These are phyloP conservation scores for Ceratocystis albifundus DNA, from an alignment of 2,329 filamentous ascomycete genomes.

Conservation along the genomic window DNA sequence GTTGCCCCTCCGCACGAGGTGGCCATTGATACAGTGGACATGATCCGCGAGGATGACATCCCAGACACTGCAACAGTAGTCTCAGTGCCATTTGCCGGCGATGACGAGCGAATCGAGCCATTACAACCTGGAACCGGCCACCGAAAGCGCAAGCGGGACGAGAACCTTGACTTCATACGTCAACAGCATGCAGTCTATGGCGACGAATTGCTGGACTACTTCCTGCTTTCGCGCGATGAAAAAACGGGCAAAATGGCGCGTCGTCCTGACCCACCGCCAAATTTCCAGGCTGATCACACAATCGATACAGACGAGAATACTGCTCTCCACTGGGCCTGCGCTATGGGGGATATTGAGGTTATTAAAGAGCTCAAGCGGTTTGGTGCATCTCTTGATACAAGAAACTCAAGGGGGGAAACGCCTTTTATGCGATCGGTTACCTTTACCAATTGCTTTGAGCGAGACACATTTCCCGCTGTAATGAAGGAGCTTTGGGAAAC, in stretches of 20 bases:
- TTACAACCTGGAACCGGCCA: constrained; percentile 28
- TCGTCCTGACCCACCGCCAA: constrained; percentile 66
- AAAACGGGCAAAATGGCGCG: constrained; percentile 45
- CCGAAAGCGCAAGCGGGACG: constrained; percentile 64
- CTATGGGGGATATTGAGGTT: constrained; percentile 91
- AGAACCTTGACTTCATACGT: constrained; percentile 50
- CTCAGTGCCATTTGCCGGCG: constrained; percentile 73
- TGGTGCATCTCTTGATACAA: constrained; percentile 59
- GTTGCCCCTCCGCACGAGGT: constrained; percentile 21
- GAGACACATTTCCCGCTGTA: constrained; percentile 75
- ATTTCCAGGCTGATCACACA: constrained; percentile 80
- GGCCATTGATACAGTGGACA: constrained; percentile 28
- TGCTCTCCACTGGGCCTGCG: constrained; percentile 90
- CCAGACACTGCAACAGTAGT: constrained; percentile 73
- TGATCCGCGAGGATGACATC: constrained; percentile 56
- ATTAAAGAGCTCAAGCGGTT: constrained; percentile 77
- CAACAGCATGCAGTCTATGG: constrained; percentile 84
- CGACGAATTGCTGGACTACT: constrained; percentile 90
- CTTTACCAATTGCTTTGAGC: constrained; percentile 95
- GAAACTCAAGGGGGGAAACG: constrained; percentile 68
- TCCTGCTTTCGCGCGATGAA: constrained; percentile 74
- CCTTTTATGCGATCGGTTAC: constrained; percentile 88
- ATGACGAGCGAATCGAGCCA: constrained; percentile 65
- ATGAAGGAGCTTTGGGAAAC: constrained; percentile 75
- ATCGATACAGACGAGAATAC: constrained; percentile 91